Conservation (phyloP, 2,329 filamentous ascomycete species). For the Fusarium sp. region DNA sequence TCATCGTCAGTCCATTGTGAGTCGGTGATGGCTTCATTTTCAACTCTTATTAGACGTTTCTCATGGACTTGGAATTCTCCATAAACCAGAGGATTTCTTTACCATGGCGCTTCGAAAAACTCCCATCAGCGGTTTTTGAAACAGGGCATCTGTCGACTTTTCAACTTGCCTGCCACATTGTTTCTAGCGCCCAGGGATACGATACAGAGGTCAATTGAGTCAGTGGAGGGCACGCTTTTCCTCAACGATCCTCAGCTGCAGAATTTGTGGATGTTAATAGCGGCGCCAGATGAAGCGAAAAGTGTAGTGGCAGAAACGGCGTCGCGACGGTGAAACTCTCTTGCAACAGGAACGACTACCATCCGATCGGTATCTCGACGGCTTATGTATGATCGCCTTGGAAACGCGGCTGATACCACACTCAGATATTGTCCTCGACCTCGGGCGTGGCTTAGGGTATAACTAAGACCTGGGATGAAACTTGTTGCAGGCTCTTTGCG, state of each 20-base stretch:
- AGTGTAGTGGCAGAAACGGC: slow-evolving; percentile 19
- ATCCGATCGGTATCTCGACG: slow-evolving; percentile 24
- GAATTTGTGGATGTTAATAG: not conserved
- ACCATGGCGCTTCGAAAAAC: not conserved
- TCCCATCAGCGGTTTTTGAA: slow-evolving; percentile 1
- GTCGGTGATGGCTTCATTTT: slow-evolving; percentile 43
- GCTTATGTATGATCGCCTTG: slow-evolving; percentile 32
- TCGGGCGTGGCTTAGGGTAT: not conserved
- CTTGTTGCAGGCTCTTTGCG: slow-evolving; percentile 21
- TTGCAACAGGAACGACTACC: slow-evolving; percentile 32
- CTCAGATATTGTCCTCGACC: not conserved
- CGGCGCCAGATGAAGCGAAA: slow-evolving; percentile 22
- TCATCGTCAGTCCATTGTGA: slow-evolving; percentile 34
- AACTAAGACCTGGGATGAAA: slow-evolving; percentile 14
- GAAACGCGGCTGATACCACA: slow-evolving; percentile 25
- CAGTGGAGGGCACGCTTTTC: not conserved
- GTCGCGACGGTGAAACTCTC: slow-evolving; percentile 36
- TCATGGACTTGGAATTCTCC: slow-evolving; percentile 3
- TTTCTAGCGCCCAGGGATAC: not conserved
- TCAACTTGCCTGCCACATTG: not conserved
- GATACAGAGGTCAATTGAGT: slow-evolving; percentile 3
- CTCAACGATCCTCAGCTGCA: not conserved
- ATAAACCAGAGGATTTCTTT: not conserved
- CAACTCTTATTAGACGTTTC: slow-evolving; percentile 31
- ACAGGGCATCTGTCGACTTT: slow-evolving; percentile 14